Base-by-base conservation (phyloP, 2,329 filamentous ascomycete species). In the Penicillium rolfsii region DNA sequence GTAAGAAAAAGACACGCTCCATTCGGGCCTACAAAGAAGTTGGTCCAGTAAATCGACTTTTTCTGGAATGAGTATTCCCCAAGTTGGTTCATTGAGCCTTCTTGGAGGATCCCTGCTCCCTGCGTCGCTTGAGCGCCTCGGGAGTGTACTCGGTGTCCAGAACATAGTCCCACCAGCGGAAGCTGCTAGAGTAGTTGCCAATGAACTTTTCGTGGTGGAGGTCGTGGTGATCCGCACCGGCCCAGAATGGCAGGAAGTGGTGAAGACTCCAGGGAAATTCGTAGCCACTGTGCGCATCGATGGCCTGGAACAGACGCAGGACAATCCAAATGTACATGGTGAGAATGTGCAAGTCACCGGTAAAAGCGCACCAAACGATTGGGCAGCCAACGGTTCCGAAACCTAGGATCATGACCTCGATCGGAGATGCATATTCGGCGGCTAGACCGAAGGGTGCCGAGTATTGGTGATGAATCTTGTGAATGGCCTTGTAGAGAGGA, bases 401-500 rank as follows among this genome's bases (percentile, higher is more conserved):
- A 41, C 94, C 95, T 53, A 99, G 88, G 59, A 96, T 86, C 90
- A 97, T 96, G 68, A 94, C 92, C 80, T 99, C 95, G 70, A 98
- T 96, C 0, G 95, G 95, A 46, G 94, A 97, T 6, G 95, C 95
- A 79, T 99, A 99, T 81, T 99, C 95, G 59, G 95, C 94, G 22
- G 95, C 94, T 56, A 99, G 84, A 69, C 95, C 95, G 74, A 99
- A 99, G 19, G 95, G 95, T 12, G 95, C 95, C 40, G 93, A 97
- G 83, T 99, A 99, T 74, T 95, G 94, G 83, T 99, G 95, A 82
- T 99, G 95, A 71, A 99, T 93, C 84, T 99, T 99, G 86, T 99
- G 95, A 72, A 99, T 91, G 73, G 89, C 86, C 83, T 93, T 96
- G 87, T 99, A 99, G 5, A 99, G 88, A 41, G 93, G 91, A 24